A percentile compares a stretch with the other conserved stretches of the same genome.
Conservation (phyloP, 2,329 filamentous ascomycete species). For the Cordyceps javanica region DNA sequence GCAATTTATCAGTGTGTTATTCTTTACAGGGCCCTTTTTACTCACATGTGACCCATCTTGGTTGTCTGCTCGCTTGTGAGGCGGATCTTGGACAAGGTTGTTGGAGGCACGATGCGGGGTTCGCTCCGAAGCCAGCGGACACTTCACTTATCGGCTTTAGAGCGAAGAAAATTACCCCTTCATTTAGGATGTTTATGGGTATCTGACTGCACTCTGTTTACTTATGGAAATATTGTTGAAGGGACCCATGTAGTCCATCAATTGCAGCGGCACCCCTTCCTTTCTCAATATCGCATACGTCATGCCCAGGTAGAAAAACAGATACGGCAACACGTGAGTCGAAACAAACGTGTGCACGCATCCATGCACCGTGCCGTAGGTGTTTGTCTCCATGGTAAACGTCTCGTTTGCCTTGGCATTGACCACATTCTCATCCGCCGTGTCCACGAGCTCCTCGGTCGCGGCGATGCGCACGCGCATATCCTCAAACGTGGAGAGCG, state of each 20-base stretch:
- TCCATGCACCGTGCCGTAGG: background rate
- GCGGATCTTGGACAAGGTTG: too few relatives aligned
- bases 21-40: background rate
- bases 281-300: conserved; percentile 1
- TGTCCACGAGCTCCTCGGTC: background rate
- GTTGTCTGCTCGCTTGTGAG: background rate
- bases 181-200: too few relatives aligned
- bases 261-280: background rate
- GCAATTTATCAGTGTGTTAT: background rate
- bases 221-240: background rate
- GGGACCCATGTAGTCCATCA: background rate
- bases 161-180: too few relatives aligned
- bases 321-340: conserved; percentile 2
- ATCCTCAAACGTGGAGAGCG: background rate
- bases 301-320: conserved; percentile 6
- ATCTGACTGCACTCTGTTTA: background rate
- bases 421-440: background rate
- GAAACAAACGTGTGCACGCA: conserved; percentile 1
- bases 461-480: background rate
- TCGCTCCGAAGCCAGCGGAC: background rate
- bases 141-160: too few relatives aligned
- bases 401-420: conserved; percentile 3
- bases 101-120: background rate
- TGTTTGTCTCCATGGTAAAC: background rate
- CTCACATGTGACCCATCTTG: conserved; percentile 3